phyloP scores from a whole-genome alignment of 495 filamentous ascomycete species.

The Letharia lupina region DNA sequence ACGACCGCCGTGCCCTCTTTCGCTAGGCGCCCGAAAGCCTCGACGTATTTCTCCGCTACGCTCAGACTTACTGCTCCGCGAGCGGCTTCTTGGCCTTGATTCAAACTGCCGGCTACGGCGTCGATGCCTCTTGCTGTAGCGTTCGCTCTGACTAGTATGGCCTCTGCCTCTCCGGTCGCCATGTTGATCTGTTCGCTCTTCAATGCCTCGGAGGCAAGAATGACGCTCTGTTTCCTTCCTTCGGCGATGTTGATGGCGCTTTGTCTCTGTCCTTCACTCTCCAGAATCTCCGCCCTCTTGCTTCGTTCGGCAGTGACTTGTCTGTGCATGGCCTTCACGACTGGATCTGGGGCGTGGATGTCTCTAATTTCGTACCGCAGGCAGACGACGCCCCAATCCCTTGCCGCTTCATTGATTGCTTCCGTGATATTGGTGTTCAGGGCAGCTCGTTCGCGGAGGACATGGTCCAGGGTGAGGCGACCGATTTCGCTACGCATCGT shows the following conservation, averaged over 20 bases:
- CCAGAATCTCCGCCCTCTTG: conserved; percentile 94
- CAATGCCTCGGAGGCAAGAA: conserved; percentile 90
- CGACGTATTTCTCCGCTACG: conserved; percentile 96
- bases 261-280: conserved; percentile 92
- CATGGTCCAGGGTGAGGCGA: conserved; percentile 91
- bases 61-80: conserved; percentile 74
- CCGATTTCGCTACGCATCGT: conserved; percentile 99
- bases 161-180: conserved; percentile 85
- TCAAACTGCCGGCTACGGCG: conserved; percentile 66
- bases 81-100: conserved; percentile 59
- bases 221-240: conserved; percentile 89
- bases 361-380: conserved; percentile 96
- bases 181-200: conserved; percentile 84
- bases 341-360: conserved; percentile 88
- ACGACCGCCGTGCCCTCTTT: conserved; percentile 91
- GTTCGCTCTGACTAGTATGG: conserved; percentile 73
- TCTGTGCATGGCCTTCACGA: conserved; percentile 94
- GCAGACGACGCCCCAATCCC: conserved; percentile 93
- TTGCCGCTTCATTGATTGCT: conserved; percentile 95
- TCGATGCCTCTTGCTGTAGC: conserved; percentile 87
- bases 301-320: conserved; percentile 94
- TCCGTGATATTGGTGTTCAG: conserved; percentile 96
- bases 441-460: conserved; percentile 88
- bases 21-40: conserved; percentile 84
- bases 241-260: conserved; percentile 97